Evolutionary conservation across 1,284 basidiomycete genomes (phyloP).

Genomic region (Termitomyces sp.): DNA sequence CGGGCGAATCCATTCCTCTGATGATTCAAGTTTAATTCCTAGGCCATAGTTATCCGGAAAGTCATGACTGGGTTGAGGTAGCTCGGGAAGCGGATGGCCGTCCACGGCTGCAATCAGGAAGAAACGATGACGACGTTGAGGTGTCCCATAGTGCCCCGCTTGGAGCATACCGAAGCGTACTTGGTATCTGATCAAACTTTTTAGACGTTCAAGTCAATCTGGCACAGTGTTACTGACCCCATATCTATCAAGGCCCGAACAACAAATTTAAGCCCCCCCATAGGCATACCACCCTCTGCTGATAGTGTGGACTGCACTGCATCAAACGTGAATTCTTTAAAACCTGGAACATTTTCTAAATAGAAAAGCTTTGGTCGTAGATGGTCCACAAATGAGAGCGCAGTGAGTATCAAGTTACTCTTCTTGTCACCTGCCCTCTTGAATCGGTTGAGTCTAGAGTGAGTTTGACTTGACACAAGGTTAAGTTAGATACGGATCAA

Average conservation of each 20-base stretch:
- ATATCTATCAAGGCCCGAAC: conserved; percentile 52
- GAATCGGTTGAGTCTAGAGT: conserved; percentile 54
- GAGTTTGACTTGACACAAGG: conserved; percentile 39
- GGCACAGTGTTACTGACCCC: conserved; percentile 39
- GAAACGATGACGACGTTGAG: conserved; percentile 65
- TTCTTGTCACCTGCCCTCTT: conserved; percentile 47
- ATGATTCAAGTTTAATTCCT: conserved; percentile 41
- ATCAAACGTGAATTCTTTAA: conserved; percentile 51
- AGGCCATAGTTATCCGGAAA: conserved; percentile 43
- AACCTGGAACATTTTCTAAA: conserved; percentile 73
- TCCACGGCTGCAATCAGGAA: conserved; percentile 60
- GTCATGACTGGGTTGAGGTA: conserved; percentile 69
- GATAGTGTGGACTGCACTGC: conserved; percentile 40
- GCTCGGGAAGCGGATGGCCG: conserved; percentile 46
- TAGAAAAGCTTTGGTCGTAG: conserved; percentile 54
- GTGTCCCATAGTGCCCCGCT: conserved; percentile 69
- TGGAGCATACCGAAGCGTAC: conserved; percentile 43
- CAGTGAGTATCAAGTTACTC: conserved; percentile 50
- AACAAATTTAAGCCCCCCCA: conserved; percentile 68
- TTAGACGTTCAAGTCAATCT: not conserved
- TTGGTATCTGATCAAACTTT: conserved; percentile 4
- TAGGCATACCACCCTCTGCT: conserved; percentile 55
- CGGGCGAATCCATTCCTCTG: conserved; percentile 33
- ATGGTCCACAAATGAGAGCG: conserved; percentile 62
- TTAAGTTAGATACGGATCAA: not conserved